phyloP scores from a whole-genome alignment of 2,329 filamentous ascomycete species.

The Botrytis sinoallii region DNA sequence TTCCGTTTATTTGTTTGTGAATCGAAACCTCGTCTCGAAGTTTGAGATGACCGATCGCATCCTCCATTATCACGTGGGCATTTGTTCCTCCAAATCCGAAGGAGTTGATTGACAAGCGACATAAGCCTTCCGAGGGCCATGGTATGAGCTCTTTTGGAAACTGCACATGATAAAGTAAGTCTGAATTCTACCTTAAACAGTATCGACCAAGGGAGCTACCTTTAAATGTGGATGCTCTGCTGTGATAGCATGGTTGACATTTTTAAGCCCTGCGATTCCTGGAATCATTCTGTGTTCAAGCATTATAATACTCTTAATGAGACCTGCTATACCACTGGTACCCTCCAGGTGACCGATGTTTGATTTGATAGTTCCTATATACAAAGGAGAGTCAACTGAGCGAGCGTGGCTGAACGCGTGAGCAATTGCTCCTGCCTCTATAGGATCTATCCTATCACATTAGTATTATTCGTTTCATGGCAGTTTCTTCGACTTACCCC shows the following conservation, averaged over 20 bases:
- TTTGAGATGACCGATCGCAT: constrained; percentile 6
- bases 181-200: not conserved
- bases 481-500: not conserved
- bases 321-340: constrained; percentile 33
- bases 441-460: not conserved
- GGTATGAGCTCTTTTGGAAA: constrained; percentile 5
- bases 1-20: not conserved
- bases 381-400: not conserved
- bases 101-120: constrained; percentile 27
- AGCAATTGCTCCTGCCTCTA: constrained; percentile 7
- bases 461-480: not conserved
- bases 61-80: constrained; percentile 24
- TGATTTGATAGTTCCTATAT: constrained; percentile 31
- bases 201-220: constrained; percentile 21
- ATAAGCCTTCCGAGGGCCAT: constrained; percentile 19
- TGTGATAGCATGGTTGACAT: constrained; percentile 38
- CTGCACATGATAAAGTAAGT: constrained; percentile 31
- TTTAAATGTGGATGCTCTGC: constrained; percentile 11
- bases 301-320: constrained; percentile 33
- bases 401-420: constrained; percentile 19
- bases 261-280: constrained; percentile 33
- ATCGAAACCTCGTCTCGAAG: not conserved
- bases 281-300: constrained; percentile 35
- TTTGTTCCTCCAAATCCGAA: constrained; percentile 34
- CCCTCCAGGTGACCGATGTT: constrained; percentile 34